Evolutionary conservation across 192 early-diverging fungal species (phyloP).

Genomic region (Gryganskiella cystojenkinii): DNA sequence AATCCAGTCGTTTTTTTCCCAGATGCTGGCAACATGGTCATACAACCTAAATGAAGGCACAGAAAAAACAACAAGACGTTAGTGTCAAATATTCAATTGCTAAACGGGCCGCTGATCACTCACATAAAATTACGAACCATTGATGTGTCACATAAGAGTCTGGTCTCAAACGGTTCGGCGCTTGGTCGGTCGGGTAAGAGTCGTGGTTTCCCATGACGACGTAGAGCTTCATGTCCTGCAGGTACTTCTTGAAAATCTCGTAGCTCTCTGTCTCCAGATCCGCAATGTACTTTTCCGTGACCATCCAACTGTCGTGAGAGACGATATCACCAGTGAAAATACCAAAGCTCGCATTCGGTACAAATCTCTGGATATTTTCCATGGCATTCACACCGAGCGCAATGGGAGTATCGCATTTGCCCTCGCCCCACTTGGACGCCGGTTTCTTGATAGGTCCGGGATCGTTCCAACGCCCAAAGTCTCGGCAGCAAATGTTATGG

Average conservation of each 20-base stretch:
- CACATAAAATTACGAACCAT: slow-evolving; percentile 15
- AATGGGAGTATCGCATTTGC: slow-evolving; percentile 62
- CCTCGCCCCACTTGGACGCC: slow-evolving; percentile 57
- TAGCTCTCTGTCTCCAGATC: slow-evolving; percentile 48
- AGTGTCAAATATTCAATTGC: not conserved
- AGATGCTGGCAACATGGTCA: slow-evolving; percentile 54
- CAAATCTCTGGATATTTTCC: slow-evolving; percentile 53
- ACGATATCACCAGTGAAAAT: slow-evolving; percentile 68
- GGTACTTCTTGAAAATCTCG: slow-evolving; percentile 39
- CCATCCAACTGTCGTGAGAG: slow-evolving; percentile 63
- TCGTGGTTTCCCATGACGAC: slow-evolving; percentile 67
- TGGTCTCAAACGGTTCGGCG: slow-evolving; percentile 11
- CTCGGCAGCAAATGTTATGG: slow-evolving; percentile 65
- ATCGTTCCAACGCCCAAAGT: slow-evolving; percentile 46
- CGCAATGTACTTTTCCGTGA: slow-evolving; percentile 48
- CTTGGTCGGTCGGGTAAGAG: slow-evolving; percentile 47
- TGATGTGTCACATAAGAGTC: slow-evolving; percentile 36
- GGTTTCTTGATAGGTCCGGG: slow-evolving; percentile 45
- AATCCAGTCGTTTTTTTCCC: slow-evolving; percentile 60
- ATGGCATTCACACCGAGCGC: slow-evolving; percentile 56
- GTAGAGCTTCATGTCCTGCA: slow-evolving; percentile 55
- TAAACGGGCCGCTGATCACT: too few relatives aligned
- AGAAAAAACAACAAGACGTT: not conserved
- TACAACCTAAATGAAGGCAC: slow-evolving; percentile 54
- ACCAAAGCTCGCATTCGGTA: slow-evolving; percentile 55